phyloP scores from a whole-genome alignment of 805 yeast genomes.

The Kluyveromyces siamensis region DNA sequence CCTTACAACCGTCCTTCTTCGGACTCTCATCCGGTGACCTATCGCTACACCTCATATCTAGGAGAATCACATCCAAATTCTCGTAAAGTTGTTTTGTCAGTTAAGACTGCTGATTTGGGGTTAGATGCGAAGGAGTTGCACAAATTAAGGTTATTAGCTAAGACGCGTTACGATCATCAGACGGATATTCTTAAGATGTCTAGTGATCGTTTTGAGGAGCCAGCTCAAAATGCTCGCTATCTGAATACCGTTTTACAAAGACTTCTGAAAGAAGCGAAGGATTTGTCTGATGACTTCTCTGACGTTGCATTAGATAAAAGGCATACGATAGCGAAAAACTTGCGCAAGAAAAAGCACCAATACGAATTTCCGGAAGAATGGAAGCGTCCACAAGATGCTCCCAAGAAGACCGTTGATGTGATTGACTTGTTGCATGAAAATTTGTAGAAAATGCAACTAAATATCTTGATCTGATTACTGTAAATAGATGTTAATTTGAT shows the following conservation, averaged over 20 bases:
- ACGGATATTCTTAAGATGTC: conserved; percentile 56
- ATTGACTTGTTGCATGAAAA: conserved; percentile 9
- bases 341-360: conserved; percentile 33
- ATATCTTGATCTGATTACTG: background rate
- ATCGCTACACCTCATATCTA: conserved; percentile 62
- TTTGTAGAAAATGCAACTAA: conserved; percentile 1
- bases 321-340: conserved; percentile 43
- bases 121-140: conserved; percentile 48
- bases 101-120: conserved; percentile 44
- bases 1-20: conserved; percentile 44
- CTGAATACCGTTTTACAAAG: conserved; percentile 55
- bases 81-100: conserved; percentile 54
- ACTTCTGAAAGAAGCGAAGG: conserved; percentile 58
- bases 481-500: background rate
- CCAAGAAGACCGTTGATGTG: conserved; percentile 30
- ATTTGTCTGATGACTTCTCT: conserved; percentile 48
- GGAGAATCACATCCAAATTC: conserved; percentile 57
- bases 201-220: conserved; percentile 56
- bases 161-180: conserved; percentile 59
- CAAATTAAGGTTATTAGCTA: conserved; percentile 72
- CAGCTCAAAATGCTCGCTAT: conserved; percentile 78
- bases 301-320: conserved; percentile 80
- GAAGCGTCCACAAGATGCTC: conserved; percentile 68
- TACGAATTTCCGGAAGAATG: conserved; percentile 68
- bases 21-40: conserved; percentile 45